Percentiles rank a stretch among this genome's conserved stretches.
phyloP scores from a whole-genome alignment of 305 asterid species.

The Salvia sclarea region DNA sequence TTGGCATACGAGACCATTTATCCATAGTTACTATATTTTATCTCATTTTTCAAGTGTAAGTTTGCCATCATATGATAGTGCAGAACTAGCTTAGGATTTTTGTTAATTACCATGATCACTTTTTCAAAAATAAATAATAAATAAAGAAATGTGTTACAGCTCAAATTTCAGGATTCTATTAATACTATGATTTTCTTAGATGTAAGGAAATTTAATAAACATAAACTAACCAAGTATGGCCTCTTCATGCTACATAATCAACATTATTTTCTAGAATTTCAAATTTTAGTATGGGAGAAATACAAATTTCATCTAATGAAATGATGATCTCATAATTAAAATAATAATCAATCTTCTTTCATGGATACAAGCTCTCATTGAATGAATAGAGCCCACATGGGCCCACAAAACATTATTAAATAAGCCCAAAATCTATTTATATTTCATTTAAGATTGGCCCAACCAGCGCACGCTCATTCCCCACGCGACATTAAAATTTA shows the following conservation, averaged over 20 bases:
- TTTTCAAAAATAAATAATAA: too few species aligned
- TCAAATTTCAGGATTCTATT: too few species aligned
- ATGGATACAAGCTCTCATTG: background rate
- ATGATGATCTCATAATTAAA: background rate
- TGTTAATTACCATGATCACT: too few species aligned
- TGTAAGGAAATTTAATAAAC: too few species aligned
- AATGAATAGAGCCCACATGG: background rate
- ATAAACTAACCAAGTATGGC: too few species aligned
- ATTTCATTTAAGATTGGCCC: background rate
- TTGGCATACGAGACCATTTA: background rate
- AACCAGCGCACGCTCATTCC: constrained; percentile 1
- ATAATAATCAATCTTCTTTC: background rate
- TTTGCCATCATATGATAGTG: too few species aligned
- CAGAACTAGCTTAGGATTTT: too few species aligned
- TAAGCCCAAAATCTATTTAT: background rate
- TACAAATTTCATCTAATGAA: background rate
- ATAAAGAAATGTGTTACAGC: too few species aligned
- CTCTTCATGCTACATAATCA: too few species aligned
- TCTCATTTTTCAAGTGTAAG: too few species aligned
- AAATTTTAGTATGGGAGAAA: background rate
- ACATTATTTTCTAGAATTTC: too few species aligned
- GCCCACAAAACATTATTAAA: background rate
- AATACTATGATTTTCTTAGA: too few species aligned
- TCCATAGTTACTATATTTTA: background rate
- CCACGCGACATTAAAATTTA: background rate